phyloP scores from a whole-genome alignment of 768 basidiomycete genomes.

The Termitomyces heimii region DNA sequence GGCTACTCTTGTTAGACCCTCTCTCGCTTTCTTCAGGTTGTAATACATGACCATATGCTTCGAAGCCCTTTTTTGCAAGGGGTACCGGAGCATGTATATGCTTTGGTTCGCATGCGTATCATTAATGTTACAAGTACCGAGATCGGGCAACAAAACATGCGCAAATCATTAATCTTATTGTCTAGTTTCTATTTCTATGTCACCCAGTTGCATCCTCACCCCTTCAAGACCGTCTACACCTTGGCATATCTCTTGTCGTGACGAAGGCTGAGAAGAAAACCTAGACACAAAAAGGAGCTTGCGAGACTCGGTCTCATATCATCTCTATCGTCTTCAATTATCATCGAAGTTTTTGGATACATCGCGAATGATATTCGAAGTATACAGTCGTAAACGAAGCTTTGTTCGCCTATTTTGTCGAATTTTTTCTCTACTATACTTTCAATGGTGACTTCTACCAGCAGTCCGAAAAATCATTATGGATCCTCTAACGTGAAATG shows the following conservation, averaged over 20 bases:
- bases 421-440: background rate
- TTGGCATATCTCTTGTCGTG: background rate
- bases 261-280: background rate
- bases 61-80: background rate
- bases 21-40: background rate
- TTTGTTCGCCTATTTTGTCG: background rate
- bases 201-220: background rate
- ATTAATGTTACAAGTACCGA: background rate
- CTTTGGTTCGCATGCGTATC: background rate
- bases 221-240: background rate
- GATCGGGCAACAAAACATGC: background rate
- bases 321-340: background rate
- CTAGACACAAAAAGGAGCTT: background rate
- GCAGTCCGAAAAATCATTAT: background rate
- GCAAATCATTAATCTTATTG: background rate
- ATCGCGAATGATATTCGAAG: background rate
- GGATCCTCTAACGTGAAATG: background rate
- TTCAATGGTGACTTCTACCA: background rate
- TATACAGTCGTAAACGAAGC: background rate
- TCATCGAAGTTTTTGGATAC: background rate
- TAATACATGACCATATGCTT: background rate
- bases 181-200: too few relatives aligned
- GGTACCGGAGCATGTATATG: too few relatives aligned
- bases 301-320: background rate
- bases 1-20: background rate